phyloP scores from a whole-genome alignment of 257 asterid species.

The Handroanthus guayacan region DNA sequence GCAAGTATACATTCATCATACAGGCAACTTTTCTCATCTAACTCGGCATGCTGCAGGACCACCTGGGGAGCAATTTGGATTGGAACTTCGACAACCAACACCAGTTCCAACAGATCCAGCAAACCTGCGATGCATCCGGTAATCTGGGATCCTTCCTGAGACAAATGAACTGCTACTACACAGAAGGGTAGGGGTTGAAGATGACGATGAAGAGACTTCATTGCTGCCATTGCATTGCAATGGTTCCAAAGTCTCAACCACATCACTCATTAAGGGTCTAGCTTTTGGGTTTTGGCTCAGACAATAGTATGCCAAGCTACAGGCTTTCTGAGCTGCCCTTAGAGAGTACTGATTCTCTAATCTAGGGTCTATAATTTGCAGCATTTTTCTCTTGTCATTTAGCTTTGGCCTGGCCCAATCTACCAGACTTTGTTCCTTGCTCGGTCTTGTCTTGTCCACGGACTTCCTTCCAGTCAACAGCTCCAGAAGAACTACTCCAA shows the following conservation, averaged over 20 bases:
- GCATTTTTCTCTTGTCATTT: conserved; percentile 93
- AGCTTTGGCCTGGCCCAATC: conserved; percentile 99
- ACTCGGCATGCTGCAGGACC: conserved; percentile 82
- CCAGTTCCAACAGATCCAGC: conserved; percentile 59
- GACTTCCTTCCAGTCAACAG: conserved; percentile 96
- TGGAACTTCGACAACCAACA: conserved; percentile 75
- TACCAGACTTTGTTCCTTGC: conserved; percentile 97
- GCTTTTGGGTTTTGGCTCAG: conserved; percentile 99
- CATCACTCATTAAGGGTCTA: conserved; percentile 97
- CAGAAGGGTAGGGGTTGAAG: conserved; percentile 55
- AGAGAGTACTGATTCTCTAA: conserved; percentile 89
- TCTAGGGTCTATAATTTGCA: conserved; percentile 94
- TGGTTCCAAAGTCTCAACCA: conserved; percentile 96
- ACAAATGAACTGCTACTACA: conserved; percentile 70
- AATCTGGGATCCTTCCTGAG: conserved; percentile 62
- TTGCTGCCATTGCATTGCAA: conserved; percentile 67
- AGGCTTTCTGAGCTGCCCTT: conserved; percentile 97
- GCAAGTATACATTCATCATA: conserved; percentile 42
- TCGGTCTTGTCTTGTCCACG: conserved; percentile 97
- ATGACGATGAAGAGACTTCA: conserved; percentile 59
- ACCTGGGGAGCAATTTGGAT: conserved; percentile 76
- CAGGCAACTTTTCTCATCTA: conserved; percentile 55
- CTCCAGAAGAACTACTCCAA: conserved; percentile 97
- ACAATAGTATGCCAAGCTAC: conserved; percentile 99
- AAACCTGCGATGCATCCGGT: conserved; percentile 66